Conservation (phyloP, 257 asterid genomes). For the Scutellaria barbata region DNA sequence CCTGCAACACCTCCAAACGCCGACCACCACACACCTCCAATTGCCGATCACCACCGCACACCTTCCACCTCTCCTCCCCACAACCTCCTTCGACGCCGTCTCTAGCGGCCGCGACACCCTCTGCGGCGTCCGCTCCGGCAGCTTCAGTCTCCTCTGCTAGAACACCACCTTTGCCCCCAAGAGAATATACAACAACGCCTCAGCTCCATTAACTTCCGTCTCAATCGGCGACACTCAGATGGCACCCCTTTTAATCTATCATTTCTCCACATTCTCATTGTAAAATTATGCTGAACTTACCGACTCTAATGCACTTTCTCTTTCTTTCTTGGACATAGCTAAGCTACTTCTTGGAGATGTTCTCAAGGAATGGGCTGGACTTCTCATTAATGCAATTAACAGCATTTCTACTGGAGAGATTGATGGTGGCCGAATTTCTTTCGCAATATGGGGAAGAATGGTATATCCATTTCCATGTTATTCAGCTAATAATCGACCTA, state of each 20-base stretch:
- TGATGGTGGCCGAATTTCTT: constrained; percentile 93
- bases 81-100: constrained; percentile 70
- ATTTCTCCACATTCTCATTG: not conserved
- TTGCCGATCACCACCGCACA: no score
- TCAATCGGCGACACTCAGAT: constrained; percentile 72
- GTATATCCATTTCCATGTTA: constrained; percentile 44
- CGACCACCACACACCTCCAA: no score
- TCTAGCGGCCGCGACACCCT: constrained; percentile 73
- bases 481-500: not conserved
- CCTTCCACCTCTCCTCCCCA: constrained; percentile 45
- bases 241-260: not conserved
- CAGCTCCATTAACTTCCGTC: constrained; percentile 49
- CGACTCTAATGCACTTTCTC: constrained; percentile 4
- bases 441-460: constrained; percentile 96
- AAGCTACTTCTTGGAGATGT: constrained; percentile 90
- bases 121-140: constrained; percentile 82
- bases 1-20: no score
- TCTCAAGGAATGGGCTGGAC: constrained; percentile 96
- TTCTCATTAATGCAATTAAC: constrained; percentile 87
- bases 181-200: constrained; percentile 53
- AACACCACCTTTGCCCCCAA: constrained; percentile 54
- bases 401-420: constrained; percentile 98
- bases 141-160: constrained; percentile 74
- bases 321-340: constrained; percentile 52
- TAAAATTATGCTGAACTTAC: not conserved